A percentile compares a stretch with the other conserved stretches of the same genome.
Conservation (phyloP, 108 stramenopile species). For the Conticribra guillardii region DNA sequence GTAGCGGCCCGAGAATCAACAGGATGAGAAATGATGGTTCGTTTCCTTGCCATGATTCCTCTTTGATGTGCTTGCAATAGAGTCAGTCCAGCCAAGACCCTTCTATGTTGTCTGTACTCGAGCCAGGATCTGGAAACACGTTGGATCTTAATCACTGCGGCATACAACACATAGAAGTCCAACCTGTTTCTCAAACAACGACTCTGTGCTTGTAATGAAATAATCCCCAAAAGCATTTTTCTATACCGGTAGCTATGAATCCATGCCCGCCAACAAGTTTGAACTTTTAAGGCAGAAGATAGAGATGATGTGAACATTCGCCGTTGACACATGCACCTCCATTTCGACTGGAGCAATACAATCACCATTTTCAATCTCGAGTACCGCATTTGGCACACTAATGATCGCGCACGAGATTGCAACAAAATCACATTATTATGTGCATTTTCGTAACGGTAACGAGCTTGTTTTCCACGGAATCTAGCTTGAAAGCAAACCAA, state of each 20-base stretch:
- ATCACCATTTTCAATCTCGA: neutral
- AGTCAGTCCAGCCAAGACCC: too few species aligned
- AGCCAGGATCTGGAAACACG: too few species aligned
- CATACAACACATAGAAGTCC: slow-evolving; percentile 5
- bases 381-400: neutral
- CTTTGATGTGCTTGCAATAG: too few species aligned
- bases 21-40: too few species aligned
- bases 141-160: too few species aligned
- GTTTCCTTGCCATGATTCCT: too few species aligned
- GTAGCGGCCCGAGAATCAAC: too few species aligned
- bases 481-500: neutral
- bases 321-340: neutral
- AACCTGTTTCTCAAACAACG: neutral
- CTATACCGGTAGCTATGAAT: neutral
- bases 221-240: neutral
- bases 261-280: neutral
- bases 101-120: too few species aligned
- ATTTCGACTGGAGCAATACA: neutral
- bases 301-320: neutral
- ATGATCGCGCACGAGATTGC: neutral
- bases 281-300: neutral
- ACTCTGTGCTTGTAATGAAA: neutral
- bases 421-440: neutral
- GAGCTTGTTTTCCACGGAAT: neutral
- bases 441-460: neutral